A percentile compares a stretch with the other conserved stretches of the same genome.
Evolutionary conservation across 495 filamentous ascomycete species (phyloP).

Genomic region (Amniculicola lignicola): DNA sequence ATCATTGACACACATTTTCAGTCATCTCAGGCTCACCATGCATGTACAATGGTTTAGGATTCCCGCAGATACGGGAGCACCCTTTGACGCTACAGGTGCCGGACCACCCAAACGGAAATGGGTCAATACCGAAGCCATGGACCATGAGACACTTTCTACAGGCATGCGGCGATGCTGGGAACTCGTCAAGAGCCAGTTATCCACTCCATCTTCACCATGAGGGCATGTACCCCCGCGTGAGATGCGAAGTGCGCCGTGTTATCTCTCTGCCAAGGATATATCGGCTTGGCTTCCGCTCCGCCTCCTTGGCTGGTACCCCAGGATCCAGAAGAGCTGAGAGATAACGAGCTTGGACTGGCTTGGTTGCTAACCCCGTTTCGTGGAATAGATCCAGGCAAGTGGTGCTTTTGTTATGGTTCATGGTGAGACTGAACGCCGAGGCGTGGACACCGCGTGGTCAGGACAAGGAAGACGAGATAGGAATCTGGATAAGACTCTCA

Average conservation of each 20-base stretch:
- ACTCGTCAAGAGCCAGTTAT: not conserved
- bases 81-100: not conserved
- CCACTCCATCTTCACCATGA: not conserved
- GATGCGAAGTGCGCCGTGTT: constrained; percentile 5
- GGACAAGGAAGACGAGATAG: too few relatives aligned
- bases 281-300: constrained; percentile 19
- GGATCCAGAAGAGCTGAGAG: constrained; percentile 4
- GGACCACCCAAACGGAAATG: constrained; percentile 16
- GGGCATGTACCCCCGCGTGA: not conserved
- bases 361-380: not conserved
- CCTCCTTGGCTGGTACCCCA: constrained; percentile 10
- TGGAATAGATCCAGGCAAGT: not conserved
- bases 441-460: too few relatives aligned
- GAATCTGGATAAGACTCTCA: not conserved
- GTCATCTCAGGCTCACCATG: constrained; percentile 25
- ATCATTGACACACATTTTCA: constrained; percentile 22
- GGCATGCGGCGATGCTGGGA: constrained; percentile 34
- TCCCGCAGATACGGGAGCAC: not conserved
- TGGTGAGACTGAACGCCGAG: not conserved
- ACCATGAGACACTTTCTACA: constrained; percentile 24
- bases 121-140: constrained; percentile 24
- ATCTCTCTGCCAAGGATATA: constrained; percentile 10
- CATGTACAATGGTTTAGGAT: constrained; percentile 18
- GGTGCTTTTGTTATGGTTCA: not conserved
- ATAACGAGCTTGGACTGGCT: constrained; percentile 13